A percentile compares a stretch with the other conserved stretches of the same genome.
Conservation (phyloP, 2,329 filamentous ascomycete genomes). For the Pseudogymnoascus sp. region DNA sequence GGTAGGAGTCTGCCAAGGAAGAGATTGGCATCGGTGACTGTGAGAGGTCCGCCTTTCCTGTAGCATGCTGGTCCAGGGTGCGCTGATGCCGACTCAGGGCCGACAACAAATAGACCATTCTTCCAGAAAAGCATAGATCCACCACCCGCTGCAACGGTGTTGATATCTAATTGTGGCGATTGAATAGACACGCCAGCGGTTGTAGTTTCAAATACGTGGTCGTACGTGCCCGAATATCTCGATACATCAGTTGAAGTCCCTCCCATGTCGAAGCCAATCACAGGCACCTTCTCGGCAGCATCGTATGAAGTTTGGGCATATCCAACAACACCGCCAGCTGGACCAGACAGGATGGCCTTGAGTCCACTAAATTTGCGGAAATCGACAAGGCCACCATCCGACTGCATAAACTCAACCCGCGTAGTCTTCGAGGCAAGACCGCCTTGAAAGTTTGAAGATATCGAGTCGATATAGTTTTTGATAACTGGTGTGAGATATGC, state of each 20-base stretch:
- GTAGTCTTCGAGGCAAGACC: conserved; percentile 52
- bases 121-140: conserved; percentile 52
- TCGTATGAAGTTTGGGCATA: conserved; percentile 59
- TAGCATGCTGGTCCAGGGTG: conserved; percentile 88
- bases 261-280: conserved; percentile 64
- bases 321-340: conserved; percentile 60
- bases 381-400: conserved; percentile 33
- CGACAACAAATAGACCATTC: conserved; percentile 64
- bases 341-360: conserved; percentile 56
- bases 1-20: conserved; percentile 75
- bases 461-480: conserved; percentile 57
- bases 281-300: conserved; percentile 50
- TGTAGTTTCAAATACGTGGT: conserved; percentile 69
- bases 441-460: conserved; percentile 55
- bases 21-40: conserved; percentile 85
- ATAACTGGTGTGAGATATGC: conserved; percentile 62
- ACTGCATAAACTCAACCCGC: conserved; percentile 63
- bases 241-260: conserved; percentile 63
- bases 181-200: conserved; percentile 73
- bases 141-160: conserved; percentile 45
- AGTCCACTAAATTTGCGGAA: conserved; percentile 53
- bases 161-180: conserved; percentile 72
- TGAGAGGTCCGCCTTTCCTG: conserved; percentile 76
- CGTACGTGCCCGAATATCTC: conserved; percentile 56
- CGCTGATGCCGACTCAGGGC: conserved; percentile 57